A percentile compares a stretch with the other conserved stretches of the same genome.
These are phyloP conservation scores for Phenoliferia sp. DNA, from an alignment of 1,284 basidiomycete species.

Conservation along the genomic window DNA sequence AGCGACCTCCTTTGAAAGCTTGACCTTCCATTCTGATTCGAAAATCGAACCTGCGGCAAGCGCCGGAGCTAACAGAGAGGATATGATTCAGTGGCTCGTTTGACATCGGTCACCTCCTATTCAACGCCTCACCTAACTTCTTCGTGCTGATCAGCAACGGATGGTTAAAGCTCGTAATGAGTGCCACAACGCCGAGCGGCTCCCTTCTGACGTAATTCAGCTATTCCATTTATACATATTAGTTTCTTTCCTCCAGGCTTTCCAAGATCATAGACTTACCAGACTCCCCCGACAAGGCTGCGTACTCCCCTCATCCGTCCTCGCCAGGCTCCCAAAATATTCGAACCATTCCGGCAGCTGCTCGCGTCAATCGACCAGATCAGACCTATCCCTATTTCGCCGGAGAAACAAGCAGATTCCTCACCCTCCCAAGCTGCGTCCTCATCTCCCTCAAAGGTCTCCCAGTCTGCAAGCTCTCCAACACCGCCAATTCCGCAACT, in stretches of 20 bases:
- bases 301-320: constrained; percentile 62
- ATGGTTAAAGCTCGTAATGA: constrained; percentile 79
- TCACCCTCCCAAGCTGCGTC: constrained; percentile 28
- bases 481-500: constrained; percentile 55
- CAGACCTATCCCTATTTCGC: constrained; percentile 51
- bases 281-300: constrained; percentile 72
- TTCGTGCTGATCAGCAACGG: constrained; percentile 75
- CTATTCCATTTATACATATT: not conserved
- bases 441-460: constrained; percentile 71
- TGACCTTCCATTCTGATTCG: too few relatives aligned
- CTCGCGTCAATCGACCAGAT: constrained; percentile 28
- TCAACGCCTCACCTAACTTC: constrained; percentile 52
- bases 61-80: constrained; percentile 55
- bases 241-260: not conserved
- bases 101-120: too few relatives aligned
- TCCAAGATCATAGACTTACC: not conserved
- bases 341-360: constrained; percentile 77
- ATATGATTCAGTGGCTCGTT: not conserved
- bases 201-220: constrained; percentile 71
- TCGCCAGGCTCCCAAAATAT: constrained; percentile 66
- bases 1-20: constrained; percentile 46
- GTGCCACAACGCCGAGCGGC: constrained; percentile 74
- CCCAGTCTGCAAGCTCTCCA: constrained; percentile 72
- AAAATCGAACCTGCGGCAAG: constrained; percentile 79
- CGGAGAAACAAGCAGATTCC: not conserved